A percentile compares a stretch with the other conserved stretches of the same genome.
These are phyloP conservation scores for Talaromyces albobiverticillius DNA, from an alignment of 2,329 filamentous ascomycete genomes.

Conservation along the genomic window DNA sequence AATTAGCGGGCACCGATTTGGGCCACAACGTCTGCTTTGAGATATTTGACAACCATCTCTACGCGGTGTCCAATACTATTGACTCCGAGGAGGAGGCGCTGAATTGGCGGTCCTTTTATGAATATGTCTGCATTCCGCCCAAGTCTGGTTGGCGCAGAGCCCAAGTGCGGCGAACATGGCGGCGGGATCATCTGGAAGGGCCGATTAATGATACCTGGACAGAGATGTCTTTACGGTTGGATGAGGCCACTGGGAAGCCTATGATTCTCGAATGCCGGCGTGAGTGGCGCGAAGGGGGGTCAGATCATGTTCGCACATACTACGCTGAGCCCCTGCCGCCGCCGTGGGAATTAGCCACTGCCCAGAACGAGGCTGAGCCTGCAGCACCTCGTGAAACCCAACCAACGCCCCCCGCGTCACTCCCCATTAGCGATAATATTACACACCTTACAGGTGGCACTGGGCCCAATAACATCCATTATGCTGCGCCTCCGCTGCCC, in stretches of 20 bases:
- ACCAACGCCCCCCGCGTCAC: not conserved
- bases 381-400: not conserved
- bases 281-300: conserved; percentile 61
- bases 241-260: conserved; percentile 58
- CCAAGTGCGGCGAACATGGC: conserved; percentile 58
- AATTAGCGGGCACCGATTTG: conserved; percentile 63
- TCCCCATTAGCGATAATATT: not conserved
- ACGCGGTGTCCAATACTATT: conserved; percentile 66
- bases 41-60: conserved; percentile 64
- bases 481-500: conserved; percentile 4
- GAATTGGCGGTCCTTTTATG: conserved; percentile 68
- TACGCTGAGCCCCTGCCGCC: conserved; percentile 52
- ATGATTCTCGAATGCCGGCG: conserved; percentile 66
- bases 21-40: conserved; percentile 70
- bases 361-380: conserved; percentile 2
- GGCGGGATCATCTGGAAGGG: conserved; percentile 66
- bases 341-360: conserved; percentile 17
- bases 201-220: conserved; percentile 74
- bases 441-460: not conserved
- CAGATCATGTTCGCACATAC: conserved; percentile 62
- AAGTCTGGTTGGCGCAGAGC: conserved; percentile 38
- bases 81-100: conserved; percentile 61
- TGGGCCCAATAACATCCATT: conserved; percentile 8
- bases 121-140: conserved; percentile 63
- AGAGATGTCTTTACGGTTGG: conserved; percentile 59